Conservation (phyloP, 257 asterid species). For the Asclepias syriaca region DNA sequence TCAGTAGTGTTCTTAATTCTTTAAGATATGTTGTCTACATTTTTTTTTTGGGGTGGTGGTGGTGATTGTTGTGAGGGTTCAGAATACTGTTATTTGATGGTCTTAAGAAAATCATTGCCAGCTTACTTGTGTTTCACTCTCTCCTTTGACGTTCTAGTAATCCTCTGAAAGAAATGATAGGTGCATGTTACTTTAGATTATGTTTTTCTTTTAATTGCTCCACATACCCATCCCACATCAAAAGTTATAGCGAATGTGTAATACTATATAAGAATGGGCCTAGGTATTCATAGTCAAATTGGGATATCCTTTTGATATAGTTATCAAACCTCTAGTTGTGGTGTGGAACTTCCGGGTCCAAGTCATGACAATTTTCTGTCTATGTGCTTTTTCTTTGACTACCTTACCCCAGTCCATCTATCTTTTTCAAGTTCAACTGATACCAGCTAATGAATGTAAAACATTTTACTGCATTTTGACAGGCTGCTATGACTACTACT, state of each 20-base stretch:
- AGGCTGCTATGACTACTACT: conserved; percentile 84
- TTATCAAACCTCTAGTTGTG: too few species aligned
- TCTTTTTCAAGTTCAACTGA: conserved; percentile 1
- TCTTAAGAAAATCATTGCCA: neutral
- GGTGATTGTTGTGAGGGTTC: neutral
- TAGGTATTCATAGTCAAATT: too few species aligned
- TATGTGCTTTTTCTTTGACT: too few species aligned
- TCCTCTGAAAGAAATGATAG: neutral
- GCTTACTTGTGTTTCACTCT: neutral
- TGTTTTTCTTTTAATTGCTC: neutral
- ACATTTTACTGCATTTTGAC: conserved; percentile 11
- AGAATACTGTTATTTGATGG: neutral
- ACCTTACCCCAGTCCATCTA: neutral
- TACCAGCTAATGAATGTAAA: neutral
- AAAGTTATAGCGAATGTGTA: too few species aligned
- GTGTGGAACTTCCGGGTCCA: too few species aligned
- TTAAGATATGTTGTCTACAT: neutral
- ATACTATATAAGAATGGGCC: too few species aligned
- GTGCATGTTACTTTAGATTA: neutral
- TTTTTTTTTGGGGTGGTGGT: neutral
- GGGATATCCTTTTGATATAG: too few species aligned
- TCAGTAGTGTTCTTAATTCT: conserved; percentile 11
- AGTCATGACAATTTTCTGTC: too few species aligned
- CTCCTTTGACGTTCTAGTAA: neutral
- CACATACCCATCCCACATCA: too few species aligned